Evolutionary conservation across 1,284 basidiomycete genomes (phyloP), one percentile per base, ranked within the genome.

Genomic region (Puccinia sorghi): DNA sequence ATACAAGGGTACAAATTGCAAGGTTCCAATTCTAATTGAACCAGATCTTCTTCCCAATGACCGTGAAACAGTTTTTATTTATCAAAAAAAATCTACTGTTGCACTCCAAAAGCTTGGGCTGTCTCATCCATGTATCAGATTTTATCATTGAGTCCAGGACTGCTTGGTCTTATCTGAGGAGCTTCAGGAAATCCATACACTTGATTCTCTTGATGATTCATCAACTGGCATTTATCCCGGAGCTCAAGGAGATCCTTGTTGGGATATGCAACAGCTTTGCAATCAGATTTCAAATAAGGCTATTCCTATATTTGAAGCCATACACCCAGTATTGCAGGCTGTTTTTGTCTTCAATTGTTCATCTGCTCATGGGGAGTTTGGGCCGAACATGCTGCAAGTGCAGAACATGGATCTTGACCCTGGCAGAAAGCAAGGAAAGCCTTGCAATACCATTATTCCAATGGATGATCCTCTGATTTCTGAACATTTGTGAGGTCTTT

Each of bases 261-360:
- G 64, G 64, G 22, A 67, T 22, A 67, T 67, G 64, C 9, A 67
- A 12, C 64, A 67, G 37, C 32, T 67, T 13, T 41, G 64, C 25
- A 11, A 37, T 41, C 64, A 67, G 43, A n/a, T 67, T 11, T 3
- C 57, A 32, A 39, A 59, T 6, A 59, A 59, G 22, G 67, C 67
- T 12, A 70, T 70, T 32, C 67, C 67, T 20, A 70, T 70, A 8
- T 70, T 70, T 50, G 67, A 70, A 43, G 43, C 43, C 27, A 3
- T 70, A 15, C 27, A 50, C 48, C 46, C 67, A 50, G 67, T 17
- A 20, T 46, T 22, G 9, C 67, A 50, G 20, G 67, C 5, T 50
- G 67, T 70, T 17, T 70, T 70, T 70, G 67, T 70, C 46, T 70
- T 70, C 25, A 46, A 70, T 52, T 70, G 20, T 43, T 70, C 66